Percentiles rank a stretch among this genome's conserved stretches.
Conservation (phyloP, 2,329 filamentous ascomycete species). For the Aureobasidium pullulans region DNA sequence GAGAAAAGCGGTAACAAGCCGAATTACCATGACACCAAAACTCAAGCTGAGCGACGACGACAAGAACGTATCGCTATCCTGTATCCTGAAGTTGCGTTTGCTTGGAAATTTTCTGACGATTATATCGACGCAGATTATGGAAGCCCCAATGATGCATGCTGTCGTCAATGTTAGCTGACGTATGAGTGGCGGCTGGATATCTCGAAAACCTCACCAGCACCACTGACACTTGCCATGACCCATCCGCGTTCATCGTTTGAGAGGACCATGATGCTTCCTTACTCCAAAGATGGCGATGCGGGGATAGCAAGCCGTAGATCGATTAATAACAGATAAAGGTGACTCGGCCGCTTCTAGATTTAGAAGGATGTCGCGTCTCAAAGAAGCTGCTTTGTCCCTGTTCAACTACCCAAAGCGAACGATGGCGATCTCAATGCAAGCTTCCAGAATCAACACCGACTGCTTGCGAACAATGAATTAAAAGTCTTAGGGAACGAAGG, state of each 20-base stretch:
- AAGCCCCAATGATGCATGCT: constrained; percentile 62
- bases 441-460: not conserved
- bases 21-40: constrained; percentile 85
- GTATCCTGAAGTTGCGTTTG: constrained; percentile 72
- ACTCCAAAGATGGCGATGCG: not conserved
- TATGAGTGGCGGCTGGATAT: not conserved
- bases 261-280: constrained; percentile 35
- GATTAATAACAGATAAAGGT: not conserved
- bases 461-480: not conserved
- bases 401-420: not conserved
- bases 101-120: constrained; percentile 66
- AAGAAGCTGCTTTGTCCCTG: not conserved
- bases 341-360: not conserved
- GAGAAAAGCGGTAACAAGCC: not conserved
- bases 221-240: constrained; percentile 81
- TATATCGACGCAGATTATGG: constrained; percentile 80
- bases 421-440: not conserved
- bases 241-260: constrained; percentile 85
- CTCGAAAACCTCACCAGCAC: constrained; percentile 50
- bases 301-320: not conserved
- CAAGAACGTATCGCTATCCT: constrained; percentile 82
- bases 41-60: constrained; percentile 84
- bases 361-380: not conserved
- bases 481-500: not conserved
- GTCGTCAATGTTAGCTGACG: constrained; percentile 13